A percentile compares a stretch with the other conserved stretches of the same genome.
Conservation (phyloP, 768 basidiomycete genomes). For the Leccinum imitatum region DNA sequence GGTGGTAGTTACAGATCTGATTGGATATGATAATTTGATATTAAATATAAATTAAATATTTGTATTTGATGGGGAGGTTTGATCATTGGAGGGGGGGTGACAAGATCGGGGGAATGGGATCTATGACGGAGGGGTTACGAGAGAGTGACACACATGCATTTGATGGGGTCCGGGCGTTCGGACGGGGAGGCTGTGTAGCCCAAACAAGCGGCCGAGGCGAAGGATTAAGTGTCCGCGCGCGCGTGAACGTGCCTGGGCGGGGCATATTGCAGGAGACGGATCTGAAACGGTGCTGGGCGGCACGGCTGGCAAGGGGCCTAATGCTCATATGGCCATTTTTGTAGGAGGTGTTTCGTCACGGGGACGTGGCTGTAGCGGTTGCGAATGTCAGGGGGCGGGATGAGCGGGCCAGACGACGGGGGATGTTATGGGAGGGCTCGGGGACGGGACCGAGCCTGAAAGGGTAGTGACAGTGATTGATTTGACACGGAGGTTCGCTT, state of each 20-base stretch:
- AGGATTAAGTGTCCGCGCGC: constrained; percentile 26
- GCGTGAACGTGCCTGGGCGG: constrained; percentile 24
- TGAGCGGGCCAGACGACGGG: background rate
- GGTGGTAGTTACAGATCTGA: constrained; percentile 13
- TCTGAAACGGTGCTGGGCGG: constrained; percentile 33
- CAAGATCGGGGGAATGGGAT: constrained; percentile 3
- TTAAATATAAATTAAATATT: constrained; percentile 10
- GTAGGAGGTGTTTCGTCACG: constrained; percentile 20
- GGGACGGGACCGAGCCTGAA: constrained; percentile 16
- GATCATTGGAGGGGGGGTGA: background rate
- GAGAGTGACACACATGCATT: constrained; percentile 10
- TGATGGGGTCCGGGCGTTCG: constrained; percentile 16
- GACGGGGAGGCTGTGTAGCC: constrained; percentile 29
- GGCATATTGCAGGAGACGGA: constrained; percentile 26
- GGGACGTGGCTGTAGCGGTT: constrained; percentile 22
- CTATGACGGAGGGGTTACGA: constrained; percentile 25
- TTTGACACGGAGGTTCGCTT: constrained; percentile 19
- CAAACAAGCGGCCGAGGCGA: constrained; percentile 22
- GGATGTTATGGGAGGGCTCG: background rate
- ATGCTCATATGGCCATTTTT: constrained; percentile 28
- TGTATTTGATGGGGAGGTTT: constrained; percentile 1
- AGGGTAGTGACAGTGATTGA: constrained; percentile 2
- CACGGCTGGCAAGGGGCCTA: constrained; percentile 8
- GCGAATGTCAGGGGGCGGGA: constrained; percentile 10
- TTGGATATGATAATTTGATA: constrained; percentile 7